phyloP scores from a whole-genome alignment of 208 protist genomes.

The Acanthamoeba castellanii region DNA sequence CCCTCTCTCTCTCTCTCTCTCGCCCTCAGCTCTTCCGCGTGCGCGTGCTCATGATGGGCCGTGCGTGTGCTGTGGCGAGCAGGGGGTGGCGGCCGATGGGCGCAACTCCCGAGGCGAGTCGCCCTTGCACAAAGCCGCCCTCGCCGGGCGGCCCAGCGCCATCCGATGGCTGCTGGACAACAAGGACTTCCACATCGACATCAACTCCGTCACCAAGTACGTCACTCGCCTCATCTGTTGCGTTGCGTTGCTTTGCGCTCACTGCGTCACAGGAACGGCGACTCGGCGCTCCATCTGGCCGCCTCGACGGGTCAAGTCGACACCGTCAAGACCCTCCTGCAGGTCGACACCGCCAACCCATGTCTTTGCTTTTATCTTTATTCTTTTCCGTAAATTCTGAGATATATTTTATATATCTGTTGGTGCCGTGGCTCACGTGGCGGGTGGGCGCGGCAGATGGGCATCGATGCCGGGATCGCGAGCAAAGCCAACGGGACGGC shows the following conservation, averaged over 20 bases:
- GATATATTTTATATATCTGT: too few relatives aligned
- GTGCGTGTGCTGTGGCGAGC: background rate
- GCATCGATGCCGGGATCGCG: background rate
- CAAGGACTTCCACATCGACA: constrained; percentile 26
- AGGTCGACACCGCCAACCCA: too few relatives aligned
- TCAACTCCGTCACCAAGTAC: constrained; percentile 21
- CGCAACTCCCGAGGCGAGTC: background rate
- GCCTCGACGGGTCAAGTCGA: constrained; percentile 1
- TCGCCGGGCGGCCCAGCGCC: background rate
- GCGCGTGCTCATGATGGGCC: background rate
- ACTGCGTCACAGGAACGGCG: background rate
- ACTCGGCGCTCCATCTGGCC: background rate
- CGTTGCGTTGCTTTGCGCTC: too few relatives aligned
- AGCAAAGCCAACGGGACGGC: constrained; percentile 1
- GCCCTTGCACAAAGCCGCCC: constrained; percentile 3
- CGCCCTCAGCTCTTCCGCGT: background rate
- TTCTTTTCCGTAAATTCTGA: too few relatives aligned
- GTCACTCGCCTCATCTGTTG: background rate
- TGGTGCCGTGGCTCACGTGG: too few relatives aligned
- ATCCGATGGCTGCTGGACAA: constrained; percentile 28
- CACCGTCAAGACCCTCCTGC: background rate
- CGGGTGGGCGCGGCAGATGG: background rate
- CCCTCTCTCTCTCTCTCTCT: background rate
- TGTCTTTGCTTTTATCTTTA: too few relatives aligned
- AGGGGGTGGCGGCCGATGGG: constrained; percentile 6